Base-by-base conservation (phyloP, 164 flowering plant species). In the Chimonanthus salicifolius region DNA sequence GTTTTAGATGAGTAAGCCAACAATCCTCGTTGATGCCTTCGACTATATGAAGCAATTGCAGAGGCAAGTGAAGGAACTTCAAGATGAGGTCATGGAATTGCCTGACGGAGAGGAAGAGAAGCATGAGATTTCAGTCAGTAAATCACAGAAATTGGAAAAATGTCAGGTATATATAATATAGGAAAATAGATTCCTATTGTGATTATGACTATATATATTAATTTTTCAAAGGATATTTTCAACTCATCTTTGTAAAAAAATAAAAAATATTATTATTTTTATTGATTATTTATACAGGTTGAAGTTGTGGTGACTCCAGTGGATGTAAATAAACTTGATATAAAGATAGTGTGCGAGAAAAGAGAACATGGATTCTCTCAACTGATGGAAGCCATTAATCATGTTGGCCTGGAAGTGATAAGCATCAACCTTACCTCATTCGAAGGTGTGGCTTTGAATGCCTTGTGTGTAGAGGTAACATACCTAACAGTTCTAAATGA, bases 21-120 rank as follows among this genome's bases (percentile, higher is more conserved):
- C 89, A 7, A 90, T 87, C 33, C 71, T 93, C 6, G 88, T 82
- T 0, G 98, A 93, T 69, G 90, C 98, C 1, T 79, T 86, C 21
- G 80, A 81, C 51, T 90, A 91, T 80, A 90, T 91, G 16, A 49
- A 76, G 71, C 80, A 76, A 69, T 81, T 94, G 75, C 78, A 89
- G 78, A 76, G 72, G 50, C 65, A 73, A 58, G 91, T 83, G 16
- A 60, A 81, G 75, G 79, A 81, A 47, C 91, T 94, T 4, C 79
- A 75, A 5, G 76, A 82, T 79, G 79, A 83, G 83, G 88, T 91
- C 33, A 74, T 62, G 3, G 85, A 85, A 77, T 68, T 85, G 77
- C 89, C 85, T 44, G 78, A 71, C 9, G 86, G 75, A 67, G 85
- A 83, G 21, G 80, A 67, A 49, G 64, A 50, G 1, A 77, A 80